Conservation (phyloP, 2,329 filamentous ascomycete species). For the Penicillium janthinellum region DNA sequence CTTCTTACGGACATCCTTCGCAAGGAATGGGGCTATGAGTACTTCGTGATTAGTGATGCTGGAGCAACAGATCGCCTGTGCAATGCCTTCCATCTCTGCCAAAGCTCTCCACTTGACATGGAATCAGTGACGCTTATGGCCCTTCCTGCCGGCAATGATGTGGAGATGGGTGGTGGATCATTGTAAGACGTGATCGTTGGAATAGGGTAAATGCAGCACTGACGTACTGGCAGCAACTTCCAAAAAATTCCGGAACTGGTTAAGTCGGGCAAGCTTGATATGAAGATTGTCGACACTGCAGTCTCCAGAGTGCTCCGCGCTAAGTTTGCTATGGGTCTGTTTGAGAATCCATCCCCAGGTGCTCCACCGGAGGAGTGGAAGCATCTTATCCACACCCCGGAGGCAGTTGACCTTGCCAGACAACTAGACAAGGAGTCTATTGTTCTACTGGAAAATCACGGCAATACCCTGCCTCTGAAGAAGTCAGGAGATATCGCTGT, state of each 20-base stretch:
- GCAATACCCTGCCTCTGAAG: neutral
- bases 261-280: constrained; percentile 60
- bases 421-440: neutral
- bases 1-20: constrained; percentile 70
- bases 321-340: neutral
- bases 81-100: constrained; percentile 65
- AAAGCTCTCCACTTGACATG: constrained; percentile 61
- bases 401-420: neutral
- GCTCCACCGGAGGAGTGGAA: neutral
- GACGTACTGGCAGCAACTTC: constrained; percentile 53
- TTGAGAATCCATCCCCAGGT: neutral
- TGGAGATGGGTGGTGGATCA: constrained; percentile 76
- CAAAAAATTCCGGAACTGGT: constrained; percentile 67
- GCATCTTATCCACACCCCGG: neutral
- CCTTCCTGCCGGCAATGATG: constrained; percentile 68
- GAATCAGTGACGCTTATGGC: constrained; percentile 65
- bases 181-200: constrained; percentile 43
- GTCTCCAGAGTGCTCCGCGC: constrained; percentile 56
- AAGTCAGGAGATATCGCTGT: neutral
- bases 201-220: constrained; percentile 1
- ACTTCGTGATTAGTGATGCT: constrained; percentile 66
- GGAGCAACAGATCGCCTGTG: constrained; percentile 71
- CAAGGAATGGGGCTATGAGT: constrained; percentile 72
- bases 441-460: neutral
- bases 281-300: constrained; percentile 63